Evolutionary conservation across 441 rosid species (phyloP).

Genomic region (Gossypium trilobum): DNA sequence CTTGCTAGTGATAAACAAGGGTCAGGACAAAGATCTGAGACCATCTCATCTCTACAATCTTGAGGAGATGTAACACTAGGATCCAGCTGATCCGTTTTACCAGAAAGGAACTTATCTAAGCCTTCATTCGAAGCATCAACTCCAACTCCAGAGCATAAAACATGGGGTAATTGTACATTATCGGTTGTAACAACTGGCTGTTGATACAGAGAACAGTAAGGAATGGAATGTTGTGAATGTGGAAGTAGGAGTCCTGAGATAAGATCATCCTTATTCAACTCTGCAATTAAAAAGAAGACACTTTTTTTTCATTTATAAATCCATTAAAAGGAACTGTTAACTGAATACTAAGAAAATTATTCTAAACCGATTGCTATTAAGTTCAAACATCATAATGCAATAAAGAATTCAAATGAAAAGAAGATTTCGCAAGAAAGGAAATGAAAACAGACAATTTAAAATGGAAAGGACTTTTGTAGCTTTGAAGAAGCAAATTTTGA

Average conservation of each 20-base stretch:
- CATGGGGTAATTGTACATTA: slow-evolving; percentile 25
- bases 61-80: slow-evolving; percentile 39
- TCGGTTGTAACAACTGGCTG: slow-evolving; percentile 26
- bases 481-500: not conserved
- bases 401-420: not conserved
- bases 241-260: slow-evolving; percentile 48
- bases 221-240: slow-evolving; percentile 29
- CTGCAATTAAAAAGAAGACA: slow-evolving; percentile 27
- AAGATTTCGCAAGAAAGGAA: not conserved
- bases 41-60: slow-evolving; percentile 29
- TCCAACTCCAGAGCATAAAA: slow-evolving; percentile 21
- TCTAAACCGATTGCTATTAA: not conserved
- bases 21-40: slow-evolving; percentile 28
- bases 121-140: slow-evolving; percentile 23
- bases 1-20: slow-evolving; percentile 47
- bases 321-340: not conserved
- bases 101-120: slow-evolving; percentile 20
- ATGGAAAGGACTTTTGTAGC: not conserved
- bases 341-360: not conserved
- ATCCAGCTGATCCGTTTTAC: slow-evolving; percentile 32
- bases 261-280: slow-evolving; percentile 55
- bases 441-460: not conserved
- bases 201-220: slow-evolving; percentile 29
- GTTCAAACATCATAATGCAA: not conserved
- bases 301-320: not conserved